Percentiles rank a stretch among this genome's conserved stretches.
Evolutionary conservation across 352 stramenopile species (phyloP).

Genomic region (Phytopythium ostracodes): DNA sequence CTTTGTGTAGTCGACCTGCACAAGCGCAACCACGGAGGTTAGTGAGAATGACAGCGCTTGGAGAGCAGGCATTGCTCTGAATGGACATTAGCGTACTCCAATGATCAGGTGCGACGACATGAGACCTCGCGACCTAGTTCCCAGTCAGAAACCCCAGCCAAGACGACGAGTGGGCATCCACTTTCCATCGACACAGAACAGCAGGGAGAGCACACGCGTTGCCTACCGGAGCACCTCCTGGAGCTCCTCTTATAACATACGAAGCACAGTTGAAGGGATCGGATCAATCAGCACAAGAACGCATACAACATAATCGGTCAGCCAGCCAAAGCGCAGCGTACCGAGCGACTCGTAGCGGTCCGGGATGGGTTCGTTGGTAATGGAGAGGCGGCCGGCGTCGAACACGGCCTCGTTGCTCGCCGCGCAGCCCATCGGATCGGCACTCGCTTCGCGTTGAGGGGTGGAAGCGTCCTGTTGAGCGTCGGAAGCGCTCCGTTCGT

Average conservation of each 20-base stretch:
- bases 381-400: slow-evolving; percentile 2
- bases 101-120: slow-evolving; percentile 70
- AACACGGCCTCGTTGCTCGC: slow-evolving; percentile 9
- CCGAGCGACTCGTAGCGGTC: slow-evolving; percentile 65
- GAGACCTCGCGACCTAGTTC: slow-evolving; percentile 42
- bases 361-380: slow-evolving; percentile 40
- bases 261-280: neutral
- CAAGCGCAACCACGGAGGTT: neutral
- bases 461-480: neutral
- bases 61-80: neutral
- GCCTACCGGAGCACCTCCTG: slow-evolving; percentile 50
- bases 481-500: neutral
- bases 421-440: slow-evolving; percentile 23
- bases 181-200: too few species aligned
- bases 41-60: neutral
- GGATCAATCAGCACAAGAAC: neutral
- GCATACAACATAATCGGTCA: slow-evolving; percentile 7
- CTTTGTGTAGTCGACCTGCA: slow-evolving; percentile 74
- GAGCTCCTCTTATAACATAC: slow-evolving; percentile 37
- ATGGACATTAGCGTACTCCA: slow-evolving; percentile 29
- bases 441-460: neutral
- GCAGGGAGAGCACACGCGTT: neutral
- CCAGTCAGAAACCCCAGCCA: neutral
- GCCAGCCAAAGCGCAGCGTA: slow-evolving; percentile 13
- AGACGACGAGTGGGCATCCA: neutral